Percentiles rank a stretch among this genome's conserved stretches.
Evolutionary conservation across 148 eudicot species (phyloP).

Genomic region (Cornus kousa): DNA sequence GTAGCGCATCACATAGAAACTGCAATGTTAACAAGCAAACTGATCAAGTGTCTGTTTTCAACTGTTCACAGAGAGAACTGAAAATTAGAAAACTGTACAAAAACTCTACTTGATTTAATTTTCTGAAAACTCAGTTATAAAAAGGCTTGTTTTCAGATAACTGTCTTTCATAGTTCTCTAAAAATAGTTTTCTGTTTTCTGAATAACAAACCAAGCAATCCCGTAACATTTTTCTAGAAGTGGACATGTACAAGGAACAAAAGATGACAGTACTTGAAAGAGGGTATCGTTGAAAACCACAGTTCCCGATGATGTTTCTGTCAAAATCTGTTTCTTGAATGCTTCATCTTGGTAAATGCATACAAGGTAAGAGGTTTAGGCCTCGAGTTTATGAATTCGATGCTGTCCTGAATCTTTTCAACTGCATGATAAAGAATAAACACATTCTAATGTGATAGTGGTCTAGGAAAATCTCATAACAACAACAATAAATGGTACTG

Average conservation of each 20-base stretch:
- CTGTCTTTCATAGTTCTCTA: no score
- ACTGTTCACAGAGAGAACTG: no score
- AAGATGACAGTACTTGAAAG: conserved; percentile 45
- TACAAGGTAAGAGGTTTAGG: conserved; percentile 81
- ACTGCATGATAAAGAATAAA: conserved; percentile 29
- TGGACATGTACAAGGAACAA: background rate
- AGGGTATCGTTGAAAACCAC: conserved; percentile 75
- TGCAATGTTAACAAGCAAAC: conserved; percentile 22
- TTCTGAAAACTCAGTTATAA: background rate
- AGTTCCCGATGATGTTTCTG: conserved; percentile 88
- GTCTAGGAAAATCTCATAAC: background rate
- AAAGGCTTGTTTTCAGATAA: no score
- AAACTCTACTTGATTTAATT: background rate
- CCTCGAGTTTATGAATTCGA: conserved; percentile 68
- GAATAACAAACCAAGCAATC: no score
- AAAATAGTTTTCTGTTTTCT: background rate
- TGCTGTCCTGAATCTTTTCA: conserved; percentile 72
- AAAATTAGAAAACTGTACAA: no score
- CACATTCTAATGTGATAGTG: background rate
- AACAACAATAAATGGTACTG: background rate
- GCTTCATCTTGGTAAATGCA: conserved; percentile 71
- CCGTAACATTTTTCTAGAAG: background rate
- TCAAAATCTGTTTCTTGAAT: conserved; percentile 50
- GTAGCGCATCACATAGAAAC: conserved; percentile 70
- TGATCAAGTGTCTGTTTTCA: background rate